phyloP scores from a whole-genome alignment of 2,329 filamentous ascomycete species.

The Exophiala oligosperma region DNA sequence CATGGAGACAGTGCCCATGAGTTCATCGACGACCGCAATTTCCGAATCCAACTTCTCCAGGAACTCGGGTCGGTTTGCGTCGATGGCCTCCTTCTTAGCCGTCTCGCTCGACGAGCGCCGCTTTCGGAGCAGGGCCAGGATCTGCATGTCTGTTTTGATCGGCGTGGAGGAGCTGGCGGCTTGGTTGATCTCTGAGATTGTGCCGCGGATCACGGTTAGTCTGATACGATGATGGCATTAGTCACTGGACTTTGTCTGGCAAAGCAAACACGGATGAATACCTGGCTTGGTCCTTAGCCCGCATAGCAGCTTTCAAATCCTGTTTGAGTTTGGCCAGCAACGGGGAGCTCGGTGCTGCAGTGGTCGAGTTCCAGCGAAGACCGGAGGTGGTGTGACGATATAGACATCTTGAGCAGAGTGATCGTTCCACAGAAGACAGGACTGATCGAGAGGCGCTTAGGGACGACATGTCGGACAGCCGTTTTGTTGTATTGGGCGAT shows the following conservation, averaged over 20 bases:
- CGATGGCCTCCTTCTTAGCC: constrained; percentile 43
- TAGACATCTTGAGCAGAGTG: constrained; percentile 19
- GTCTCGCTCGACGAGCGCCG: constrained; percentile 39
- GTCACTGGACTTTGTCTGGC: background rate
- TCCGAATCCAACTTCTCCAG: constrained; percentile 47
- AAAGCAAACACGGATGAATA: constrained; percentile 25
- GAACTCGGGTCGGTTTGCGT: constrained; percentile 44
- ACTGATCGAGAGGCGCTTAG: constrained; percentile 1
- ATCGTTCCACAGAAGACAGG: background rate
- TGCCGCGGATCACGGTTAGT: constrained; percentile 48
- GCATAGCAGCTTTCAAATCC: constrained; percentile 52
- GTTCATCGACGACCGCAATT: constrained; percentile 45
- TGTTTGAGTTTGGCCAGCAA: constrained; percentile 45
- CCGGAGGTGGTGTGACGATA: constrained; percentile 8
- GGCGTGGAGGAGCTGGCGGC: constrained; percentile 47
- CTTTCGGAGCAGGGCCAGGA: constrained; percentile 49
- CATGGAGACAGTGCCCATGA: constrained; percentile 44
- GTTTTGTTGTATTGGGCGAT: background rate
- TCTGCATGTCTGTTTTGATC: constrained; percentile 48
- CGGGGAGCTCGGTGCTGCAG: constrained; percentile 37
- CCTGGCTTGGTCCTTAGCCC: constrained; percentile 49
- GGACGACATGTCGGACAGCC: constrained; percentile 9
- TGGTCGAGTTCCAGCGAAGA: constrained; percentile 43
- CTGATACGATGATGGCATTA: constrained; percentile 29
- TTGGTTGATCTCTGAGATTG: constrained; percentile 53